These are phyloP conservation scores for Gaertneriomyces sp. DNA, from an alignment of 192 early-diverging fungal species.

Conservation along the genomic window DNA sequence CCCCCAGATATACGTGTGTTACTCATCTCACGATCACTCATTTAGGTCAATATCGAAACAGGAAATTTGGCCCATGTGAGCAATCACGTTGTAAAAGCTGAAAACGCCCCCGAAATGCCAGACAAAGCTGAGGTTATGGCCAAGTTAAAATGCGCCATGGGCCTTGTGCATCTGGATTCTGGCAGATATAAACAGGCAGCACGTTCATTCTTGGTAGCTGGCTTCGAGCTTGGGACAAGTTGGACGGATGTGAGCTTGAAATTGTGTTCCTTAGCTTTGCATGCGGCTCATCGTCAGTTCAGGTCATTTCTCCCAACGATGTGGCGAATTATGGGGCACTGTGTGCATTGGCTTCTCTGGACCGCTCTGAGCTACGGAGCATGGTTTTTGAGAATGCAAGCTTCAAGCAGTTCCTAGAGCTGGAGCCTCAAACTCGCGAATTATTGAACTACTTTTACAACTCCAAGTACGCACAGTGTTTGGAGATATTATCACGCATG, in stretches of 20 bases:
- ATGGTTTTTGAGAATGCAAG: constrained; percentile 68
- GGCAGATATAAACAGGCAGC: constrained; percentile 64
- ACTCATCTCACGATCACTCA: constrained; percentile 8
- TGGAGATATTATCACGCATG: constrained; percentile 63
- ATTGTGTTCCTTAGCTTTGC: neutral
- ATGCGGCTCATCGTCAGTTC: neutral
- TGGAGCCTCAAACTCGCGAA: constrained; percentile 75
- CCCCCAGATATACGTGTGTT: neutral
- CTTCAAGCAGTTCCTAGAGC: constrained; percentile 75
- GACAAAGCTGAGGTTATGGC: constrained; percentile 57
- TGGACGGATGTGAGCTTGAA: constrained; percentile 42
- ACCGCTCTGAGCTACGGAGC: constrained; percentile 64
- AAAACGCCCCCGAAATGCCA: constrained; percentile 57
- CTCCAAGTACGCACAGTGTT: constrained; percentile 67
- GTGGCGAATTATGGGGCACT: constrained; percentile 77
- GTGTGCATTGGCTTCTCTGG: constrained; percentile 74
- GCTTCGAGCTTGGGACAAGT: constrained; percentile 47
- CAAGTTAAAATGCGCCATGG: constrained; percentile 63
- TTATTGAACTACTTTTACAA: constrained; percentile 70
- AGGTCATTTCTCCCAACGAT: constrained; percentile 70
- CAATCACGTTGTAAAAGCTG: constrained; percentile 69
- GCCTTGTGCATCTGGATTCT: constrained; percentile 57
- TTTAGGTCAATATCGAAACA: constrained; percentile 62
- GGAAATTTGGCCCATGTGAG: constrained; percentile 68
- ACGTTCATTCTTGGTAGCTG: constrained; percentile 54